A percentile compares a stretch with the other conserved stretches of the same genome.
These are phyloP conservation scores for Trichoderma asperelloides DNA, from an alignment of 495 filamentous ascomycete species.

Conservation along the genomic window DNA sequence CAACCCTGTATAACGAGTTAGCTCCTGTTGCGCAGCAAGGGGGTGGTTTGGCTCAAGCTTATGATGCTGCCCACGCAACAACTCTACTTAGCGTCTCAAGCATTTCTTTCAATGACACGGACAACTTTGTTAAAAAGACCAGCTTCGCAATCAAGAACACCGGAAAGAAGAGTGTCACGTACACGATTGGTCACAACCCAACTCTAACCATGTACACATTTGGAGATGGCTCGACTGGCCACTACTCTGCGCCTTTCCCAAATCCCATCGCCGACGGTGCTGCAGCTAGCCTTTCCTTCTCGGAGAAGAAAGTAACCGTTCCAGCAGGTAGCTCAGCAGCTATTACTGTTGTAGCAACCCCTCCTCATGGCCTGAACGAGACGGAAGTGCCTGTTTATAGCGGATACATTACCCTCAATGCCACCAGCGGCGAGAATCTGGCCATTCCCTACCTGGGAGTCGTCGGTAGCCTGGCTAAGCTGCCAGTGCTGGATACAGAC, in stretches of 20 bases:
- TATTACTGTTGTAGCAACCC: conserved; percentile 10
- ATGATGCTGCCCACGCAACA: conserved; percentile 25
- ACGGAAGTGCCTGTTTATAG: conserved; percentile 22
- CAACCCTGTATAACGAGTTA: conserved; percentile 12
- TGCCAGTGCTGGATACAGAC: conserved; percentile 14
- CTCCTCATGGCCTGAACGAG: conserved; percentile 12
- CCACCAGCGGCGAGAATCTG: conserved; percentile 21
- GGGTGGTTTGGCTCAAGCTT: conserved; percentile 33
- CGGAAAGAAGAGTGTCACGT: conserved; percentile 21
- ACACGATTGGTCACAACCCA: conserved; percentile 17
- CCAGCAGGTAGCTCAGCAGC: not conserved
- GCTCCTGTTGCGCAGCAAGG: conserved; percentile 36
- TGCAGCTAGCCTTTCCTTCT: conserved; percentile 1
- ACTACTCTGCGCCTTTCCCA: not conserved
- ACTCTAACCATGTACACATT: conserved; percentile 12
- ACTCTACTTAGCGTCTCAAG: conserved; percentile 28
- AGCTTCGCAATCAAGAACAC: conserved; percentile 33
- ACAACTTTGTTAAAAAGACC: conserved; percentile 22
- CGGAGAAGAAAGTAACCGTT: conserved; percentile 8
- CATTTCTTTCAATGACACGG: conserved; percentile 36
- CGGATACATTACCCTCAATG: conserved; percentile 22
- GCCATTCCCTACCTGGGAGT: conserved; percentile 22
- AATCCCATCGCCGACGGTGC: conserved; percentile 8
- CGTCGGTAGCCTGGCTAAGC: conserved; percentile 11
- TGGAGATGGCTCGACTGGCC: not conserved